phyloP scores from a whole-genome alignment of 2,329 filamentous ascomycete species.

The Verticillium dahliae region DNA sequence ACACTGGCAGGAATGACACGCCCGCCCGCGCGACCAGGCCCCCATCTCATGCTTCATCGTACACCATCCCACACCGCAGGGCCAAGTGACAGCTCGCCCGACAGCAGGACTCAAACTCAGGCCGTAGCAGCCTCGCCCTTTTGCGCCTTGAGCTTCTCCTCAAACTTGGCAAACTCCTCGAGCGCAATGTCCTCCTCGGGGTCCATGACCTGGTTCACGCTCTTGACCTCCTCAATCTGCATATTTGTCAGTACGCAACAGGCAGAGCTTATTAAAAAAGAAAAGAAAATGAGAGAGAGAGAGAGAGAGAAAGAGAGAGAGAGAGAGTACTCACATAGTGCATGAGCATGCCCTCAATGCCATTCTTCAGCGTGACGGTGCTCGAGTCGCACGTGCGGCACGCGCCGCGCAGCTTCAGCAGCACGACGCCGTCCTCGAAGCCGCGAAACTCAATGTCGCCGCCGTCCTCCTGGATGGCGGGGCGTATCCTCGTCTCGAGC shows the following conservation, averaged over 20 bases:
- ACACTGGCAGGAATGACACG: not conserved
- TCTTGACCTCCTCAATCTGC: conserved; percentile 91
- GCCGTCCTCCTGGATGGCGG: conserved; percentile 94
- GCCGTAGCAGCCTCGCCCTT: conserved; percentile 26
- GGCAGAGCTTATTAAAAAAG: not conserved
- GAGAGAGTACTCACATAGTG: conserved; percentile 63
- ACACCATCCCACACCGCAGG: not conserved
- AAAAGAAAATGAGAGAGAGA: not conserved
- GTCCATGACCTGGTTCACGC: conserved; percentile 84
- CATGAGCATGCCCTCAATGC: conserved; percentile 98
- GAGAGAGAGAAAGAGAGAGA: not conserved
- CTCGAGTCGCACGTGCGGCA: conserved; percentile 96
- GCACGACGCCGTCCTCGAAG: conserved; percentile 79
- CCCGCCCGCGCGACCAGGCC: not conserved
- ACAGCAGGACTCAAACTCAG: conserved; percentile 10
- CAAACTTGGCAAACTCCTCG: conserved; percentile 88
- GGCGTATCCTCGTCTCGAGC: conserved; percentile 87
- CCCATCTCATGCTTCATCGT: not conserved
- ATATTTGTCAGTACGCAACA: conserved; percentile 18
- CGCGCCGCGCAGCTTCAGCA: conserved; percentile 81
- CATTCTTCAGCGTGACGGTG: conserved; percentile 93
- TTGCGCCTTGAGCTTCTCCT: conserved; percentile 66
- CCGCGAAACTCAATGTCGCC: conserved; percentile 95
- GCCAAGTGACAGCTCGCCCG: not conserved
- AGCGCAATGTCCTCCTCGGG: conserved; percentile 85